Base-by-base conservation (phyloP, 1,284 basidiomycete genomes). In the Athelia sp. region DNA sequence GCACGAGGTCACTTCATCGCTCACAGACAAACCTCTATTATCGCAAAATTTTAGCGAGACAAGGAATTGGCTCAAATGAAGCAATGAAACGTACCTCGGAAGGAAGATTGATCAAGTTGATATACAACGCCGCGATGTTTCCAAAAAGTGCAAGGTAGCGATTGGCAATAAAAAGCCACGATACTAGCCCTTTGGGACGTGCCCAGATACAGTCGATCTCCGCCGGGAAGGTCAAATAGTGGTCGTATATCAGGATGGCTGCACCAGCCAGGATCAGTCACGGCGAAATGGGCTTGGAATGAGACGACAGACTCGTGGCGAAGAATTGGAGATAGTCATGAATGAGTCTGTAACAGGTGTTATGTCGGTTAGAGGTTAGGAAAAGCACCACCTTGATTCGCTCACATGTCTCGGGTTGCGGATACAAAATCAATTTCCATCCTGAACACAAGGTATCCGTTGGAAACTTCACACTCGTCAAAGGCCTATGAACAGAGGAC, bases 1-100 rank as follows among this genome's bases (percentile, higher is more conserved):
- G 15, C 32, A 47, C 46, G 29, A 38, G 55, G 55, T 46, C 53
- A n/a, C 26, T 22, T 29, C 23, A 36, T 17, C 21, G 17, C 10
- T 6, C 8, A 40, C 4, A 40, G 8, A 18, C 17, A 8, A 15
- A 22, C 21, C 38, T 18, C 17, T 22, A 22, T 40, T 15, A 18
- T 6, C 17, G 21, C n/a, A n/a, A 13, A 29, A 29, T 29, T 13
- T 29, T 29, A 29, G 26, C 26, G n/a, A 29, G 26, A 29, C 43
- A 19, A 24, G 23, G n/a, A n/a, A n/a, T 13, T n/a, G 8, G 19
- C 8, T 19, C 8, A 13, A 45, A 17, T 15, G 10, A 19, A 44
- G 22, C 26, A 29, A 6, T 4, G 26, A 3, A 44, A 15, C 45
- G 26, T 24, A 46, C 45, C 21, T 26, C 11, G 14, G 45, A 32